Conservation (phyloP, 2,329 filamentous ascomycete genomes). For the Tolypocladium album region DNA sequence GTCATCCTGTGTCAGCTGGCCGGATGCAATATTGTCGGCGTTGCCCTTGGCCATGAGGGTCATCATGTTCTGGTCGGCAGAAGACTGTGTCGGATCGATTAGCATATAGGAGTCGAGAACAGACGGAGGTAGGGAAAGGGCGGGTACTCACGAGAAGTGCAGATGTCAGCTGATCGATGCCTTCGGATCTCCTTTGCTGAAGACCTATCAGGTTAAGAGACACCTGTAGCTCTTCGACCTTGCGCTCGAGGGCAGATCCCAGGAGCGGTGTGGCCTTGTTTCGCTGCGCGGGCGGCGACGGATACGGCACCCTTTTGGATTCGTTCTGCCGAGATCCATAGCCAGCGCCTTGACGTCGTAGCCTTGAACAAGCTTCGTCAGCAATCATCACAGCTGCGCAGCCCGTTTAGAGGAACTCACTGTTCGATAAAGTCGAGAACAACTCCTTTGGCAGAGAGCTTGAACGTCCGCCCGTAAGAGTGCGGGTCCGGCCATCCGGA, state of each 20-base stretch:
- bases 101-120: not conserved
- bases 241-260: constrained; percentile 28
- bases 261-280: constrained; percentile 9
- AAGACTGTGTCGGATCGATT: constrained; percentile 22
- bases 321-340: constrained; percentile 21
- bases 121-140: not conserved
- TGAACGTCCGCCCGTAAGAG: constrained; percentile 55
- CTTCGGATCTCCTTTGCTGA: constrained; percentile 35
- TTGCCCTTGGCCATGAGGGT: constrained; percentile 38
- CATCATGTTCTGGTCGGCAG: constrained; percentile 33
- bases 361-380: constrained; percentile 11
- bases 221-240: constrained; percentile 54
- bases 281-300: constrained; percentile 10
- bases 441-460: constrained; percentile 52
- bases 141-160: constrained; percentile 48
- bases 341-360: constrained; percentile 27
- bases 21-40: constrained; percentile 28
- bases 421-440: constrained; percentile 62
- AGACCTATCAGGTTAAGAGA: constrained; percentile 54
- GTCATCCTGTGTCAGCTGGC: constrained; percentile 30
- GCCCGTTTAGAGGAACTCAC: constrained; percentile 25
- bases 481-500: constrained; percentile 46
- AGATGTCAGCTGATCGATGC: constrained; percentile 43
- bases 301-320: constrained; percentile 17
- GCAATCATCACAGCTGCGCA: not conserved